phyloP scores from a whole-genome alignment of 345 rosid genomes.

The Gossypium turneri region DNA sequence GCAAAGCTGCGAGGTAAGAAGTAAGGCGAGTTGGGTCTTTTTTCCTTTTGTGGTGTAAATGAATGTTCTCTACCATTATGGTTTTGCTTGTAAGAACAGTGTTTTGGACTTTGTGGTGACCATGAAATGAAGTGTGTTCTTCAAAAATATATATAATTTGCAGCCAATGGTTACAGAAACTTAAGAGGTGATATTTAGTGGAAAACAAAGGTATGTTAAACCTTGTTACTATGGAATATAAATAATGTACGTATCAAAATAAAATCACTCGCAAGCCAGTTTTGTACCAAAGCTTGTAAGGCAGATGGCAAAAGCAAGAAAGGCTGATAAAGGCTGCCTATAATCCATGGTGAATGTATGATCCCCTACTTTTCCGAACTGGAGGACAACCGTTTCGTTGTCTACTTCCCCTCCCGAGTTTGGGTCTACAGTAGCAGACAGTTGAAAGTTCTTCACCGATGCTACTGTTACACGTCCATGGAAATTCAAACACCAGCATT shows the following conservation, averaged over 20 bases:
- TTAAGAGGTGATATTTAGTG: constrained; percentile 2
- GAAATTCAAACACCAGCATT: constrained; percentile 96
- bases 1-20: constrained; percentile 89
- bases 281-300: constrained; percentile 97
- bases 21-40: too few species aligned
- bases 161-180: constrained; percentile 17
- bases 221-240: constrained; percentile 7
- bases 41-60: constrained; percentile 28
- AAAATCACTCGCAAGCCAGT: constrained; percentile 75
- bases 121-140: background rate
- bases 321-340: constrained; percentile 86
- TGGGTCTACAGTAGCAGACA: constrained; percentile 69
- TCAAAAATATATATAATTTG: background rate
- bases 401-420: constrained; percentile 89
- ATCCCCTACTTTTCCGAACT: constrained; percentile 86
- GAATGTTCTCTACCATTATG: constrained; percentile 28
- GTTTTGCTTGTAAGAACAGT: constrained; percentile 17
- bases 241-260: background rate
- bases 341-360: constrained; percentile 91
- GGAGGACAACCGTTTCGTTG: constrained; percentile 74
- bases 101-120: background rate
- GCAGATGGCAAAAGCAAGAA: constrained; percentile 88
- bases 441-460: constrained; percentile 90
- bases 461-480: constrained; percentile 95
- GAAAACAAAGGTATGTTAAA: constrained; percentile 18